Conservation (phyloP, 345 rosid genomes). For the Boechera stricta region DNA sequence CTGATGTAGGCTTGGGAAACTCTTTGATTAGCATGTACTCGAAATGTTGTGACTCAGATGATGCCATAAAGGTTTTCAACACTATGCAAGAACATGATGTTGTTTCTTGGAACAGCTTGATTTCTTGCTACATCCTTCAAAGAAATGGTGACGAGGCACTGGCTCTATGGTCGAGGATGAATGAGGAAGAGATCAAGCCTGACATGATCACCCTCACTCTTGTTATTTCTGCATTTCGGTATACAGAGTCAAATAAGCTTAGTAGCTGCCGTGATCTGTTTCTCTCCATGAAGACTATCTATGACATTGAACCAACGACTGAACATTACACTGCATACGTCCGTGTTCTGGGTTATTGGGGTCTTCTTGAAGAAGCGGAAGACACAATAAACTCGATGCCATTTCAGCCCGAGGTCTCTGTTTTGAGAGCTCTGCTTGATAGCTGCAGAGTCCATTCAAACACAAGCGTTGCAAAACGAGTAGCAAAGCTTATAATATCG, state of each 20-base stretch:
- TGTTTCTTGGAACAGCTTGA: slow-evolving; percentile 82
- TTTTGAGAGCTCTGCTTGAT: slow-evolving; percentile 79
- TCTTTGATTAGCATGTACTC: slow-evolving; percentile 78
- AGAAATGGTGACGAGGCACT: slow-evolving; percentile 72
- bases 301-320: slow-evolving; percentile 59
- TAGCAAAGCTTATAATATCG: slow-evolving; percentile 59
- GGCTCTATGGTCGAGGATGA: slow-evolving; percentile 63
- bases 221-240: slow-evolving; percentile 62
- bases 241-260: slow-evolving; percentile 57
- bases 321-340: slow-evolving; percentile 71
- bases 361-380: slow-evolving; percentile 80
- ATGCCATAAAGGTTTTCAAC: slow-evolving; percentile 60
- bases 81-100: slow-evolving; percentile 55
- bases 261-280: slow-evolving; percentile 61
- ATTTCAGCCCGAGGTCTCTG: slow-evolving; percentile 57
- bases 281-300: slow-evolving; percentile 56
- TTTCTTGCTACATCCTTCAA: slow-evolving; percentile 70
- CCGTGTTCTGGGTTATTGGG: slow-evolving; percentile 80
- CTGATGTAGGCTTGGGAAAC: slow-evolving; percentile 67
- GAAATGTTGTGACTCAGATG: slow-evolving; percentile 56
- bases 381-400: slow-evolving; percentile 57
- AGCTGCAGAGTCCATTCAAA: slow-evolving; percentile 70
- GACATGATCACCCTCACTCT: slow-evolving; percentile 60
- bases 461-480: slow-evolving; percentile 59
- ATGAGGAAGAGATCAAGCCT: slow-evolving; percentile 50